Percentiles rank a stretch among this genome's conserved stretches.
Conservation (phyloP, 768 basidiomycete species). For the Fibroporia radiculosa region DNA sequence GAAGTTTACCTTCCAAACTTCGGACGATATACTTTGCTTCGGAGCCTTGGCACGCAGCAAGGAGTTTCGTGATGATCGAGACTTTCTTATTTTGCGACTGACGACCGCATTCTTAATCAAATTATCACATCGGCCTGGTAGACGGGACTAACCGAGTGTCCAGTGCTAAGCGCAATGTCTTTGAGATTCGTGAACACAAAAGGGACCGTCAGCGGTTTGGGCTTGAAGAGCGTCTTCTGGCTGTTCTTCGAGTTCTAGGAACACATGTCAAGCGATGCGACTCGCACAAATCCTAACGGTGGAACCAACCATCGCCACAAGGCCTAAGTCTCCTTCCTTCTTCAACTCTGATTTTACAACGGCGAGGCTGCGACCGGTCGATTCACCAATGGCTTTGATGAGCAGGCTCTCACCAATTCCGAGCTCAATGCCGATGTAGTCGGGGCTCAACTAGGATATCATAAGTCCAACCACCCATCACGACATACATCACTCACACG, state of each 20-base stretch:
- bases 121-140: background rate
- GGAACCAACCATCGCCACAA: slow-evolving; percentile 82
- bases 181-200: slow-evolving; percentile 85
- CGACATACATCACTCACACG: slow-evolving; percentile 43
- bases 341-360: slow-evolving; percentile 88
- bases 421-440: slow-evolving; percentile 91
- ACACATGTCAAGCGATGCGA: background rate
- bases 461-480: background rate
- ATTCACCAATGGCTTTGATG: slow-evolving; percentile 91
- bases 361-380: slow-evolving; percentile 80
- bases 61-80: slow-evolving; percentile 85
- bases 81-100: slow-evolving; percentile 96
- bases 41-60: slow-evolving; percentile 83
- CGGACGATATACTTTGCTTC: slow-evolving; percentile 98
- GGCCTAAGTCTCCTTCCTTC: slow-evolving; percentile 90
- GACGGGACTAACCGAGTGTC: slow-evolving; percentile 71
- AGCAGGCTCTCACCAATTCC: slow-evolving; percentile 94
- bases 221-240: slow-evolving; percentile 92
- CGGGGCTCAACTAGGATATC: slow-evolving; percentile 70
- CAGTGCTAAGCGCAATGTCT: slow-evolving; percentile 82
- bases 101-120: background rate
- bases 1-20: slow-evolving; percentile 91
- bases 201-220: slow-evolving; percentile 82
- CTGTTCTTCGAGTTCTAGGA: slow-evolving; percentile 83
- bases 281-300: background rate